Evolutionary conservation across 495 filamentous ascomycete genomes (phyloP).

Genomic region (Parathielavia appendiculata): DNA sequence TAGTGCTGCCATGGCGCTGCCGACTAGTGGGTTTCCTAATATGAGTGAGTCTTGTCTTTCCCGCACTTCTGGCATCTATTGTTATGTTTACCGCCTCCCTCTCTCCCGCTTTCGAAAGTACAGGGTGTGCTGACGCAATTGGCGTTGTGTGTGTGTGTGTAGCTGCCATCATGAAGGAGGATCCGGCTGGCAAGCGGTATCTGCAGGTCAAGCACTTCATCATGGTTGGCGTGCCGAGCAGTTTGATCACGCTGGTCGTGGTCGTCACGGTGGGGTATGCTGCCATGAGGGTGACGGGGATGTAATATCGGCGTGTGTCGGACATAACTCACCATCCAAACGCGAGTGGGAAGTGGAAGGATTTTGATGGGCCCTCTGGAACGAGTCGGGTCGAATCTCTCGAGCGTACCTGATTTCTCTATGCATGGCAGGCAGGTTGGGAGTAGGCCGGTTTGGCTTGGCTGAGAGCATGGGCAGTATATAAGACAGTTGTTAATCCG

Average conservation of each 20-base stretch:
- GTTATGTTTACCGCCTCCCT: neutral
- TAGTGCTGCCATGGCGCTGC: slow-evolving; percentile 76
- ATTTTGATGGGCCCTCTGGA: too few species aligned
- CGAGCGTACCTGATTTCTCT: too few species aligned
- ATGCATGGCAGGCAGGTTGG: too few species aligned
- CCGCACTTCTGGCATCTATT: too few species aligned
- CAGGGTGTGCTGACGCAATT: slow-evolving; percentile 7
- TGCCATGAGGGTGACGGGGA: slow-evolving; percentile 71
- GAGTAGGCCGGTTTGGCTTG: too few species aligned
- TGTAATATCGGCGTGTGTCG: slow-evolving; percentile 41
- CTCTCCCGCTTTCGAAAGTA: neutral
- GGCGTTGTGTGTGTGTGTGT: neutral
- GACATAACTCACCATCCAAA: neutral
- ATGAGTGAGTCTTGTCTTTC: slow-evolving; percentile 71
- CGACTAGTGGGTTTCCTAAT: slow-evolving; percentile 95
- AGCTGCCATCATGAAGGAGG: slow-evolving; percentile 99
- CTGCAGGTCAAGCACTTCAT: slow-evolving; percentile 92
- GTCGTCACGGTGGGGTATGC: slow-evolving; percentile 83
- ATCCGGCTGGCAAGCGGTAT: slow-evolving; percentile 84
- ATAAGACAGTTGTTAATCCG: too few species aligned
- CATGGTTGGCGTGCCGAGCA: slow-evolving; percentile 78
- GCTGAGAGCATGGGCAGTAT: too few species aligned
- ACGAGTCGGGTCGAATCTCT: too few species aligned
- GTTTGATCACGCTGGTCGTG: slow-evolving; percentile 73
- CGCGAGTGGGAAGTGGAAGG: neutral